phyloP scores from a whole-genome alignment of 805 yeast genomes.

The Torulaspora franciscae region DNA sequence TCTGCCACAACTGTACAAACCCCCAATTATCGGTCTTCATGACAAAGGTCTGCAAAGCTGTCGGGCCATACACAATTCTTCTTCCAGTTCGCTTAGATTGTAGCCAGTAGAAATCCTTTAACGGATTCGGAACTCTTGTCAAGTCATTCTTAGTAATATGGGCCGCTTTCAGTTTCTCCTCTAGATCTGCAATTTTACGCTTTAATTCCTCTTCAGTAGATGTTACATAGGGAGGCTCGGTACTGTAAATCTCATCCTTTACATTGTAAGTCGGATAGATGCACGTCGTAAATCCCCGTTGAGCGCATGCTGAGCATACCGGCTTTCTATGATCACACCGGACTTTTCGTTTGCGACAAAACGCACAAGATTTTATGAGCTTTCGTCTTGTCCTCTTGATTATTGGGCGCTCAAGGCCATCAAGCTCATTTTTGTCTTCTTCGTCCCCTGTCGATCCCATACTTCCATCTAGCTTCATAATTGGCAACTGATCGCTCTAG shows the following conservation, averaged over 20 bases:
- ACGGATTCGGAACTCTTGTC: conserved; percentile 5
- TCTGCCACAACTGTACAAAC: conserved; percentile 24
- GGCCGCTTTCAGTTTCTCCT: conserved; percentile 5
- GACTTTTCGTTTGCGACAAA: conserved; percentile 30
- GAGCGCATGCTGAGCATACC: conserved; percentile 26
- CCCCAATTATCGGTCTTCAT: conserved; percentile 15
- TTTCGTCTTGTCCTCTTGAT: conserved; percentile 21
- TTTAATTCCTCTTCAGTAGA: conserved; percentile 3
- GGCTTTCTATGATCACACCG: conserved; percentile 32
- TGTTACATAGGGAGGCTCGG: neutral
- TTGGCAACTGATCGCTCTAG: neutral
- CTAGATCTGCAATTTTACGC: conserved; percentile 8
- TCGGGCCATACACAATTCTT: conserved; percentile 30
- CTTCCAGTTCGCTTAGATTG: conserved; percentile 25
- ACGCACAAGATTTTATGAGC: conserved; percentile 28
- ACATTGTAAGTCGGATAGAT: conserved; percentile 13
- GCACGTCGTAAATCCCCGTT: conserved; percentile 20
- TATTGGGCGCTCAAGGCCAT: neutral
- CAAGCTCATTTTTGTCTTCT: neutral
- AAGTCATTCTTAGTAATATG: neutral
- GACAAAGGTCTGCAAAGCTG: conserved; percentile 24
- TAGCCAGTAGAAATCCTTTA: conserved; percentile 13
- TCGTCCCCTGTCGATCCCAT: neutral
- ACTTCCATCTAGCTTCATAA: neutral
- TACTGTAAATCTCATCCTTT: neutral